Evolutionary conservation across 139 green algal genomes (phyloP).

Genomic region (Chlamydomonas urium): DNA sequence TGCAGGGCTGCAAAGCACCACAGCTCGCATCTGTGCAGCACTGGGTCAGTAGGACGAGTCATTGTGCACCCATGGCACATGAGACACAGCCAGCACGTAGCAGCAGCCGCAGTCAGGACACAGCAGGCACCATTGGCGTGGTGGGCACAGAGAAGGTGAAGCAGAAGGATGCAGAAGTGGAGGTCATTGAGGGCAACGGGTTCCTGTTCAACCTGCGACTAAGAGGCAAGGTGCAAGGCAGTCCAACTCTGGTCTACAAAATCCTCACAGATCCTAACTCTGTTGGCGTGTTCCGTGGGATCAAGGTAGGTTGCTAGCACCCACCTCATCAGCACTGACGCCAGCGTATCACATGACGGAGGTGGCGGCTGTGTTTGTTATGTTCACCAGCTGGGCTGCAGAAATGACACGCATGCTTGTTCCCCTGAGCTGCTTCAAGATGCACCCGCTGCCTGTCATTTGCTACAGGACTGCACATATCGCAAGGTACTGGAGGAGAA

Average conservation of each 20-base stretch:
- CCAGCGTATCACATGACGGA: background rate
- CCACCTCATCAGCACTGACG: background rate
- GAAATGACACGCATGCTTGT: background rate
- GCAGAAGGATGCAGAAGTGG: too few relatives aligned
- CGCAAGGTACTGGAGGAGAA: slow-evolving; percentile 27
- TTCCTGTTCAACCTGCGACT: slow-evolving; percentile 27
- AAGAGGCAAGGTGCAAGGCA: slow-evolving; percentile 20
- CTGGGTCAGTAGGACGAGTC: too few relatives aligned
- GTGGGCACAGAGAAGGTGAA: too few relatives aligned
- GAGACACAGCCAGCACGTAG: too few relatives aligned
- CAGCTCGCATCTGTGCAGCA: too few relatives aligned
- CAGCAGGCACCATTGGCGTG: too few relatives aligned
- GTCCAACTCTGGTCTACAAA: slow-evolving; percentile 17
- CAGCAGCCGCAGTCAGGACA: too few relatives aligned
- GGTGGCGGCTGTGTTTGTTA: background rate
- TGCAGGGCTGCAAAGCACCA: too few relatives aligned
- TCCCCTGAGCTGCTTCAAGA: background rate
- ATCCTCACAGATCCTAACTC: slow-evolving; percentile 30
- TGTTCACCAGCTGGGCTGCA: background rate
- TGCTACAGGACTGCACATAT: slow-evolving; percentile 22
- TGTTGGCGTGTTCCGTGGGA: slow-evolving; percentile 20
- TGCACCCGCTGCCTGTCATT: background rate
- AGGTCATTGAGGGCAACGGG: slow-evolving; percentile 20
- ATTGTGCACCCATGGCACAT: too few relatives aligned
- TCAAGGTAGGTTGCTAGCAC: slow-evolving; percentile 20